phyloP scores from a whole-genome alignment of 495 filamentous ascomycete species.

The Penicillium paradoxum region DNA sequence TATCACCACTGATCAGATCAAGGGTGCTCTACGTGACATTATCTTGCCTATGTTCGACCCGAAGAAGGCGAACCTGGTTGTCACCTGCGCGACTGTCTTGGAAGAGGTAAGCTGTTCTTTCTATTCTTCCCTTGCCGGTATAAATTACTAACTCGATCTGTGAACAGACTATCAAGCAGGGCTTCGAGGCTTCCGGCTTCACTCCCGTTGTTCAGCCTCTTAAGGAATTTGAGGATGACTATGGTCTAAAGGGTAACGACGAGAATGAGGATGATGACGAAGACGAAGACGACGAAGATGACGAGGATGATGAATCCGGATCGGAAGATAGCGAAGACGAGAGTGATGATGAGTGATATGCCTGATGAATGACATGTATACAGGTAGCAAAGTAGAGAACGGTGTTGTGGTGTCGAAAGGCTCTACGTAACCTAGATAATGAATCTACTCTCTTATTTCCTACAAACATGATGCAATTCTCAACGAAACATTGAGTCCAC shows the following conservation, averaged over 20 bases:
- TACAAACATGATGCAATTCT: background rate
- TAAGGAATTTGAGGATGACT: conserved; percentile 82
- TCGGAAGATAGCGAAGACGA: conserved; percentile 38
- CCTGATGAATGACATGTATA: conserved; percentile 15
- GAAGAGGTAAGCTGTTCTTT: conserved; percentile 58
- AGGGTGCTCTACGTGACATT: conserved; percentile 64
- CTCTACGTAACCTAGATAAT: background rate
- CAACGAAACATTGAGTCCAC: background rate
- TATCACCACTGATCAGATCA: conserved; percentile 73
- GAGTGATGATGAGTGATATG: conserved; percentile 19
- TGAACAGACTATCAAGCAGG: conserved; percentile 60
- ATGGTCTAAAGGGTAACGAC: conserved; percentile 73
- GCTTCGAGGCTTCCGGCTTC: conserved; percentile 71
- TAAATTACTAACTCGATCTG: conserved; percentile 2
- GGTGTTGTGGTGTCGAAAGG: background rate
- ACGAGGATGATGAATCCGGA: conserved; percentile 38
- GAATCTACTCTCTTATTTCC: conserved; percentile 2
- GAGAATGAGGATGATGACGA: conserved; percentile 64
- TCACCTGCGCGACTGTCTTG: conserved; percentile 85
- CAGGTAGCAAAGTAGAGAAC: conserved; percentile 8
- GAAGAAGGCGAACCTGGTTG: conserved; percentile 70
- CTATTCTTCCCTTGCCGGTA: background rate
- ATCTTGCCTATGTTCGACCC: conserved; percentile 75
- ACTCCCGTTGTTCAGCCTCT: conserved; percentile 69
- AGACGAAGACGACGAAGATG: conserved; percentile 56